Percentiles rank a stretch among this genome's conserved stretches.
phyloP scores from a whole-genome alignment of 805 yeast species.

The Tetrapisispora nanseiensis region DNA sequence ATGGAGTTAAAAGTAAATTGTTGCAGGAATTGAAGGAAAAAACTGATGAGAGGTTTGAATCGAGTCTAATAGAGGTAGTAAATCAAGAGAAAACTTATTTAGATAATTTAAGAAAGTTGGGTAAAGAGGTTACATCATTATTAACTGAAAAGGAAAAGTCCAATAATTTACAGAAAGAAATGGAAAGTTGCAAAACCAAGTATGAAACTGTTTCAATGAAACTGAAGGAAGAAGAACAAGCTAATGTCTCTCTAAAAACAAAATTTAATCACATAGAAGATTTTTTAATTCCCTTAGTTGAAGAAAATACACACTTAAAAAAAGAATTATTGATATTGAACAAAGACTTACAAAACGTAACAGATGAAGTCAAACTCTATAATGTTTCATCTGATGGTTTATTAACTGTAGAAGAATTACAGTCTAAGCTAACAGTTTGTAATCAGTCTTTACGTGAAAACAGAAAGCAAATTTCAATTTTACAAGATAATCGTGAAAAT shows the following conservation, averaged over 20 bases:
- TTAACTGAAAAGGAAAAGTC: slow-evolving; percentile 4
- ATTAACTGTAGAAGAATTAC: slow-evolving; percentile 23
- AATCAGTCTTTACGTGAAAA: slow-evolving; percentile 15
- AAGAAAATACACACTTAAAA: slow-evolving; percentile 17
- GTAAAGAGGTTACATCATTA: slow-evolving; percentile 16
- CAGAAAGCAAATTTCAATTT: slow-evolving; percentile 15
- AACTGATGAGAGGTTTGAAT: slow-evolving; percentile 27
- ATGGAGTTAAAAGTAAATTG: slow-evolving; percentile 18
- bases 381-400: slow-evolving; percentile 13
- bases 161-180: not conserved
- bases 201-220: slow-evolving; percentile 2
- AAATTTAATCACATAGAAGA: slow-evolving; percentile 15
- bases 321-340: slow-evolving; percentile 20
- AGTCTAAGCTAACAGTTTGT: slow-evolving; percentile 12
- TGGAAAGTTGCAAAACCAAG: slow-evolving; percentile 5
- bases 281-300: slow-evolving; percentile 23
- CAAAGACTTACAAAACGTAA: slow-evolving; percentile 13
- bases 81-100: slow-evolving; percentile 27
- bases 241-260: slow-evolving; percentile 15
- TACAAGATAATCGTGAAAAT: slow-evolving; percentile 21
- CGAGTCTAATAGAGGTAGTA: slow-evolving; percentile 28
- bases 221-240: slow-evolving; percentile 22
- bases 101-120: slow-evolving; percentile 14
- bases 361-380: slow-evolving; percentile 21
- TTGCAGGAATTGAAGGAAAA: slow-evolving; percentile 25